A percentile compares a stretch with the other conserved stretches of the same genome.
Conservation (phyloP, 2,329 filamentous ascomycete species). For the Mycosphaerella sp. region DNA sequence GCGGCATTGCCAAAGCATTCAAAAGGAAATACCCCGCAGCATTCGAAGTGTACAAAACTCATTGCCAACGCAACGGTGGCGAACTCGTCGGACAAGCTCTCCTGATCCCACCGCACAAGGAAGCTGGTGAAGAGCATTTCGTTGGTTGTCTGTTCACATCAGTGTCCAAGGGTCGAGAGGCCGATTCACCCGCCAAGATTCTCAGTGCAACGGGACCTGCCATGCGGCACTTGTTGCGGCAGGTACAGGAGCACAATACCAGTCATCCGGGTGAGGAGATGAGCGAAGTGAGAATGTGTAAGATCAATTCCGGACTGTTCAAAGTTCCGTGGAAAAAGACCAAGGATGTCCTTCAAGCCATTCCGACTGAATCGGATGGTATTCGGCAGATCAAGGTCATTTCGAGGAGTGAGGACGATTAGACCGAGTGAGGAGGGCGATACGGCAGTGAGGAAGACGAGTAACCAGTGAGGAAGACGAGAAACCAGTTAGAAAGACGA, state of each 20-base stretch:
- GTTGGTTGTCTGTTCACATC: conserved; percentile 56
- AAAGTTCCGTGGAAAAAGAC: conserved; percentile 50
- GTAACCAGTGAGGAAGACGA: no score
- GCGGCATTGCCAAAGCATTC: conserved; percentile 52
- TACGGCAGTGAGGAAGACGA: no score
- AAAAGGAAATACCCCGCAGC: conserved; percentile 46
- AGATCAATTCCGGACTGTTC: conserved; percentile 53
- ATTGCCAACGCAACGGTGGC: conserved; percentile 40
- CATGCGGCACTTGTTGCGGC: conserved; percentile 43
- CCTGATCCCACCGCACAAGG: conserved; percentile 47
- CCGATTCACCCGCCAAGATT: conserved; percentile 41
- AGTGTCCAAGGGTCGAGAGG: conserved; percentile 41
- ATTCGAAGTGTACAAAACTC: conserved; percentile 41
- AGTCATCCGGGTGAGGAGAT: conserved; percentile 4
- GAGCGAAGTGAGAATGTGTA: conserved; percentile 23
- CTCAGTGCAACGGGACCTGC: conserved; percentile 45
- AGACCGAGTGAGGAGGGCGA: background rate
- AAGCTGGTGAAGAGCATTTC: conserved; percentile 39
- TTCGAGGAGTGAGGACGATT: conserved; percentile 13
- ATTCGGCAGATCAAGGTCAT: conserved; percentile 22
- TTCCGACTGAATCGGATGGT: conserved; percentile 27
- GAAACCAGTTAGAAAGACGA: no score
- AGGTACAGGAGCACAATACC: conserved; percentile 34
- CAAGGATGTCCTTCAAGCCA: conserved; percentile 37
- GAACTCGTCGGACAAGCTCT: conserved; percentile 44